Percentiles rank a stretch among this genome's conserved stretches.
These are phyloP conservation scores for Linanthus parryae DNA, from an alignment of 148 eudicot species.

Conservation along the genomic window DNA sequence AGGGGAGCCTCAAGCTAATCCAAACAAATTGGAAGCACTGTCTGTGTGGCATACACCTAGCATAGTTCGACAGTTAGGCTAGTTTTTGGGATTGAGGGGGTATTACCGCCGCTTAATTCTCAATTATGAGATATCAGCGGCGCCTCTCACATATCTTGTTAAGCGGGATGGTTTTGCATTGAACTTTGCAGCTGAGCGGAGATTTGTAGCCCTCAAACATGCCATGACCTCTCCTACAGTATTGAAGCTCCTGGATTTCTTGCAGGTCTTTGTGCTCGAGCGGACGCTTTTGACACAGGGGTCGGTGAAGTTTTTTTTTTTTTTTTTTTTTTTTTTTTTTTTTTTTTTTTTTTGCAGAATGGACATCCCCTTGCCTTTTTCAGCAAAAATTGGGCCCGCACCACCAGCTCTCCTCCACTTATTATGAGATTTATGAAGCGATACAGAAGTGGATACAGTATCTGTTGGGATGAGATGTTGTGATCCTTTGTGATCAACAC, in stretches of 20 bases:
- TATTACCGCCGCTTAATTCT: neutral
- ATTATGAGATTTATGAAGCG: neutral
- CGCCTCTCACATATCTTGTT: neutral
- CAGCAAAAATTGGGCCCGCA: too few species aligned
- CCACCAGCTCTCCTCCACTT: too few species aligned
- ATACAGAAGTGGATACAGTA: neutral
- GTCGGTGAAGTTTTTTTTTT: neutral
- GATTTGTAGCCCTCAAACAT: neutral
- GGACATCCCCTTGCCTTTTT: neutral
- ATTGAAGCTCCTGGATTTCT: neutral
- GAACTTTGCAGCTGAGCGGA: neutral
- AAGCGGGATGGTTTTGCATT: neutral
- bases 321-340: too few species aligned
- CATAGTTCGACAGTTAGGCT: neutral
- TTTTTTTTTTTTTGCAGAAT: neutral
- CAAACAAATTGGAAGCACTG: neutral
- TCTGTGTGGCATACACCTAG: neutral
- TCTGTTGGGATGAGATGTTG: too few species aligned
- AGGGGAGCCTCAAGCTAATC: neutral
- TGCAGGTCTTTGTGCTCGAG: neutral
- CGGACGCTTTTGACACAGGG: neutral
- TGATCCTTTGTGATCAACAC: too few species aligned
- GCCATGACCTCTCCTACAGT: neutral
- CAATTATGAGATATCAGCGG: neutral
- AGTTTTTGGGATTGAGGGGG: neutral